Evolutionary conservation across 305 asterid genomes (phyloP), one percentile per base, ranked within the genome.

Genomic region (Solanum aculeatissimum): DNA sequence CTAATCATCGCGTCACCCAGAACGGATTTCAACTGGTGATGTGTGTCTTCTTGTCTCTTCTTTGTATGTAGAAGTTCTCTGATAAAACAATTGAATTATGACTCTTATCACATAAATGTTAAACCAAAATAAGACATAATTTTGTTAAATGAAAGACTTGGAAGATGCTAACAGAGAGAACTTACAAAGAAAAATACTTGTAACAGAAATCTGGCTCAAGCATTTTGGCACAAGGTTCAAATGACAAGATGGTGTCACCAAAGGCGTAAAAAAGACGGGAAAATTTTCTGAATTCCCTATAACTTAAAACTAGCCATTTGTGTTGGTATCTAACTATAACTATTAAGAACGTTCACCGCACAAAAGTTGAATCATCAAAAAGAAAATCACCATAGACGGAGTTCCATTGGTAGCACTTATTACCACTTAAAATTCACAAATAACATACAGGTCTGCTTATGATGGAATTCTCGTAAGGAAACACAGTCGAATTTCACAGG

Each of bases 51-150:
- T 84, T 91, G 92, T 86, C 98, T 88, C 89, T 89, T 91, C 86
- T 86, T 90, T 13, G 97, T 94, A 49, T 89, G 93, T 54, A 96
- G 82, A 71, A 92, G 95, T 80, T 92, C 97, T 94, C 99, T 95
- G 90, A 77, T 78, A 81, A 81, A 51, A 40, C 75, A 79, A 62
- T 18, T 9, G 45, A 77, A 49, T 77, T 49, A 18, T 7, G 0
- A 27, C 27, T 5, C 18, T 75, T 27, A 45, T 49, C 16, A 27
- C 18, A 27, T 9, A 49, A 10, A 51, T 27, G 82, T 2, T 16
- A 75, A 65, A 77, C 47, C 14, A 51, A 77, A 49, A 77, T 27
- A 27, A 14, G 21, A 14, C 23, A 43, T 21, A 9, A 16, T 13
- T 23, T 23, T 45, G 80, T 21, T 10, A 43, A 45, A 42, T 43